Percentiles rank a stretch among this genome's conserved stretches.
Evolutionary conservation across 2,329 filamentous ascomycete genomes (phyloP).

Genomic region (Venturia aucupariae): DNA sequence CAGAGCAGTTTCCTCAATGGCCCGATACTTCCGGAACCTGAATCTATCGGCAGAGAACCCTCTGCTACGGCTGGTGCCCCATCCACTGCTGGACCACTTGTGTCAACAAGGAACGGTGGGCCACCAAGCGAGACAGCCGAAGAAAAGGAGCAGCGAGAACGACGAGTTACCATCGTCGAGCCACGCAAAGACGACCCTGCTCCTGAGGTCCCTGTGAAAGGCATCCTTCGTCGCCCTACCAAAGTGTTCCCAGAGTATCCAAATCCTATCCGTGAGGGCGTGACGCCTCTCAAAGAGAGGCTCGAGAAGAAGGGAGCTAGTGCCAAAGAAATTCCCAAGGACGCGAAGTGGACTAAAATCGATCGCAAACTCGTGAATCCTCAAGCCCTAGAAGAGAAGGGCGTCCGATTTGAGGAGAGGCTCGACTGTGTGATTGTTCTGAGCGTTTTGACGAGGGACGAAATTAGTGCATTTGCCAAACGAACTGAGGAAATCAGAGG

Average conservation of each 20-base stretch:
- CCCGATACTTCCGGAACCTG: background rate
- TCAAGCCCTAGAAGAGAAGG: constrained; percentile 73
- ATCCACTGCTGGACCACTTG: background rate
- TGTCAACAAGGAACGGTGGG: background rate
- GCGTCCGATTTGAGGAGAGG: constrained; percentile 86
- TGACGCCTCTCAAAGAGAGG: constrained; percentile 79
- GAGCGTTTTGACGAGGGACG: constrained; percentile 74
- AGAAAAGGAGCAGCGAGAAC: constrained; percentile 1
- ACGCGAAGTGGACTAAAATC: constrained; percentile 70
- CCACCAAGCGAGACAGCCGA: background rate
- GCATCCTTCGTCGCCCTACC: constrained; percentile 78
- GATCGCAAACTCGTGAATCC: constrained; percentile 82
- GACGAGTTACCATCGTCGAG: constrained; percentile 52
- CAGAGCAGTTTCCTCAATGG: background rate
- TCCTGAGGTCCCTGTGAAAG: constrained; percentile 44
- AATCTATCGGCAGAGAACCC: background rate
- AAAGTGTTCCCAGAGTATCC: constrained; percentile 79
- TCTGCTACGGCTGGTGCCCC: background rate
- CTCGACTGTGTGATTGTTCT: constrained; percentile 90
- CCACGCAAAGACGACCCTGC: constrained; percentile 50
- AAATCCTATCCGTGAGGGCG: constrained; percentile 76
- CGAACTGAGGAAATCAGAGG: constrained; percentile 61
- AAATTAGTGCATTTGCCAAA: constrained; percentile 79
- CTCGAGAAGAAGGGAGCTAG: constrained; percentile 45
- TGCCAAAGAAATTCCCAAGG: constrained; percentile 54